Conservation (phyloP, 495 filamentous ascomycete genomes). For the Lepidopterella palustris region DNA sequence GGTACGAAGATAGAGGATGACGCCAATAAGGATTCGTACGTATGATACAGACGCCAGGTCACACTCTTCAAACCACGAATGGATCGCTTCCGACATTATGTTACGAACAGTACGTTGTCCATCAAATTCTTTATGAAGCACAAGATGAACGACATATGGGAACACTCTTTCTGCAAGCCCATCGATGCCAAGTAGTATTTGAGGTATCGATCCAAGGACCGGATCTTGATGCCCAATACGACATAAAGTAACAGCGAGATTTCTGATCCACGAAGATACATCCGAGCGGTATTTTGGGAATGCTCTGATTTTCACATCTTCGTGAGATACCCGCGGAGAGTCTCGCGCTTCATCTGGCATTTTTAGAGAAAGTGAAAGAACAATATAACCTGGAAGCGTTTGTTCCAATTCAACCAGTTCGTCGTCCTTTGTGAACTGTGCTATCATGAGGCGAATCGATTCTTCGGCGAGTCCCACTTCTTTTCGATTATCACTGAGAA, state of each 20-base stretch:
- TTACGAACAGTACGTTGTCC: conserved; percentile 44
- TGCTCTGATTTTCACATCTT: conserved; percentile 10
- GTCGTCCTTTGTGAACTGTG: conserved; percentile 37
- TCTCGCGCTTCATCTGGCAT: not conserved
- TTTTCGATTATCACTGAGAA: conserved; percentile 53
- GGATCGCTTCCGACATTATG: conserved; percentile 45
- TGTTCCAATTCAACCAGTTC: conserved; percentile 21
- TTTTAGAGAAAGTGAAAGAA: conserved; percentile 10
- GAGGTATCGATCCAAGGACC: conserved; percentile 39
- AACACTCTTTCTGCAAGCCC: conserved; percentile 30
- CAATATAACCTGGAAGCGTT: conserved; percentile 18
- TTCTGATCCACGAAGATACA: conserved; percentile 54
- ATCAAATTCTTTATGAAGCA: conserved; percentile 54
- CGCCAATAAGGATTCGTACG: conserved; percentile 61
- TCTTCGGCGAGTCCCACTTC: conserved; percentile 72
- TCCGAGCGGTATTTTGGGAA: conserved; percentile 2
- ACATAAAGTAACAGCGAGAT: conserved; percentile 55
- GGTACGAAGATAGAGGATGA: conserved; percentile 80
- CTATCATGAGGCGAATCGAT: conserved; percentile 65
- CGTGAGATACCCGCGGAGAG: not conserved
- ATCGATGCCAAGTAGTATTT: conserved; percentile 18
- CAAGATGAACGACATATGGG: conserved; percentile 56
- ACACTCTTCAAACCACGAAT: conserved; percentile 44
- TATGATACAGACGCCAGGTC: conserved; percentile 41
- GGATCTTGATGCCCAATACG: conserved; percentile 54